phyloP scores from a whole-genome alignment of 2,329 filamentous ascomycete genomes.

The Penicillium sp. region DNA sequence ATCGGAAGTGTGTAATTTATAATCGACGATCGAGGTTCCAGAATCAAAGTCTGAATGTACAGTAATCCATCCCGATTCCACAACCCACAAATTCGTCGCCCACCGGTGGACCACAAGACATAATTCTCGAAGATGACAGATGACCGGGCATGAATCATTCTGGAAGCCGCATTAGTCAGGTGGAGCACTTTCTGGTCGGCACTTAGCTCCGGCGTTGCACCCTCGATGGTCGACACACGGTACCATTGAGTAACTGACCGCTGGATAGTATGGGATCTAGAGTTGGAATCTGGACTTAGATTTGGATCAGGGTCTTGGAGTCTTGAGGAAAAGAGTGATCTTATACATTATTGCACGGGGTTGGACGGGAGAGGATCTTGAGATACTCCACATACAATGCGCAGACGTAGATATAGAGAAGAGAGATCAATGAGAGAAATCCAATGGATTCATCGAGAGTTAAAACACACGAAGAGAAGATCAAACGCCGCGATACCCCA shows the following conservation, averaged over 20 bases:
- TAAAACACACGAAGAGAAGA: background rate
- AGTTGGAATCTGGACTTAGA: background rate
- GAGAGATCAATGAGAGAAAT: background rate
- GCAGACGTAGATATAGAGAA: background rate
- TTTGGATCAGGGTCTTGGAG: background rate
- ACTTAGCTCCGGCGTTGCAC: slow-evolving; percentile 18
- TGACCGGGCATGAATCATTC: slow-evolving; percentile 7
- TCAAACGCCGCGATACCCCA: slow-evolving; percentile 16
- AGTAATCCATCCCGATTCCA: background rate
- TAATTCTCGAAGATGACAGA: slow-evolving; percentile 1
- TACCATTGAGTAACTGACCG: background rate
- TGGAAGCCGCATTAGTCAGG: slow-evolving; percentile 17
- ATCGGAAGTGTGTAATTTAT: slow-evolving; percentile 1
- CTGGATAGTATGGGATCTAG: background rate
- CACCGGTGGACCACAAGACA: no score
- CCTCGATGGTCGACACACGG: background rate
- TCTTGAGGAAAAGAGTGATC: background rate
- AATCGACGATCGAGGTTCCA: slow-evolving; percentile 1
- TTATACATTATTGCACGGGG: background rate
- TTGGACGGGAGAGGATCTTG: background rate
- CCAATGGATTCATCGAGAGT: slow-evolving; percentile 4
- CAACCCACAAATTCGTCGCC: background rate
- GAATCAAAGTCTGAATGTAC: background rate
- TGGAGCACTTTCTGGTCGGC: slow-evolving; percentile 8
- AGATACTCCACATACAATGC: no score